Base-by-base conservation (phyloP, 768 basidiomycete species). In the Suillus clintonianus region DNA sequence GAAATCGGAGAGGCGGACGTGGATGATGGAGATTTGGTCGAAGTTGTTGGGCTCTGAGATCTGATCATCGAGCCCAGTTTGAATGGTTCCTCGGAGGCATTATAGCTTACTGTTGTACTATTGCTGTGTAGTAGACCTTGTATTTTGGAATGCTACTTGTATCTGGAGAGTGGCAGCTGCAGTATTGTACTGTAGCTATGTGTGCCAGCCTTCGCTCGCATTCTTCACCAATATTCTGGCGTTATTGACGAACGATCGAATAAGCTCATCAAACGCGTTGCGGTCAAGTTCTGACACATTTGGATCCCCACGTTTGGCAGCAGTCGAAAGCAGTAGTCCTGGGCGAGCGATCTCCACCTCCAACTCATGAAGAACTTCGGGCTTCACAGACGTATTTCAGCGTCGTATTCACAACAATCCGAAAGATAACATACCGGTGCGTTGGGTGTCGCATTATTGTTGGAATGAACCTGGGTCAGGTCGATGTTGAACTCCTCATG, bases 401-500 rank as follows among this genome's bases (percentile, higher is more conserved):
- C 39, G 3, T 41, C 17, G 2, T 30, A 41, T 41, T 19, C 11
- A 64, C 59, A n/a, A 47, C 30, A 50, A 22, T 15, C 43, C 37
- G 14, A 27, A 51, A 48, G 24, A 48, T 50, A 34, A 77, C 85
- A 67, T 71, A 91, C 90, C 50, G 84, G 81, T 62, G 78, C 76
- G 59, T 76, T 81, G 1, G 83, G 76, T 3, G 83, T 74, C 14
- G 77, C 70, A 9, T 53, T 32, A 19, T 53, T 51, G 32, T 81
- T 81, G 5, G 89, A 83, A 2, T 86, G 86, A 55, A 99, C 97
- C 77, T 96, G 94, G 1, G 97, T 99, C 56, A 99, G 83, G 79
- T 99, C 97, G 66, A 99, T 89, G 67, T 82, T 84, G 73, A 95
- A 96, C 67, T 97, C 89, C 75, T 98, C 95, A 76, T 99, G 97